phyloP scores from a whole-genome alignment of 176 grass and related monocot genomes.

The Ampelocalamus luodianensis region DNA sequence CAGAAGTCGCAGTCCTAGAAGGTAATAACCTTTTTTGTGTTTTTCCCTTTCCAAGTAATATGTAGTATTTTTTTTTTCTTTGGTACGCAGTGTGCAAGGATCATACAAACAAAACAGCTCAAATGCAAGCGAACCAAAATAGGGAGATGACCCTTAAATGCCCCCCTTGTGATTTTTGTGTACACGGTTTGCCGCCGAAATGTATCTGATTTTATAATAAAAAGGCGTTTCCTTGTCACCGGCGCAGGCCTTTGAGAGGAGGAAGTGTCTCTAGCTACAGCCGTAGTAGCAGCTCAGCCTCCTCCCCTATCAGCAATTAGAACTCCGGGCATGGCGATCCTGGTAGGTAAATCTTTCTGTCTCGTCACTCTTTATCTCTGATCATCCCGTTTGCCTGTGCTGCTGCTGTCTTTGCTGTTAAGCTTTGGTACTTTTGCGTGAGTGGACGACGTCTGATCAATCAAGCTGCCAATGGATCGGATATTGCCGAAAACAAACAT shows the following conservation, averaged over 20 bases:
- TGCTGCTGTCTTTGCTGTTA: background rate
- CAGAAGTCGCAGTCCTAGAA: conserved; percentile 79
- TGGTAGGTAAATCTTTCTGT: conserved; percentile 56
- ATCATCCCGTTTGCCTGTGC: conserved; percentile 23
- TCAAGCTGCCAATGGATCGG: background rate
- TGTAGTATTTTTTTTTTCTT: background rate
- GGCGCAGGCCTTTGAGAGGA: conserved; percentile 59
- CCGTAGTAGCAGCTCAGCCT: conserved; percentile 53
- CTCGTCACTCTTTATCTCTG: background rate
- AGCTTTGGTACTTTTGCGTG: conserved; percentile 29
- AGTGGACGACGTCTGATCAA: background rate
- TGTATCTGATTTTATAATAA: background rate
- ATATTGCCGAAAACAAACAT: background rate
- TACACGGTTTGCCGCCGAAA: background rate
- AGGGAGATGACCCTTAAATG: background rate
- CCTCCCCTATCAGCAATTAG: conserved; percentile 47
- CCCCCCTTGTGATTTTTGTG: background rate
- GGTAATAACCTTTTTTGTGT: conserved; percentile 39
- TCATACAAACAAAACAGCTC: background rate
- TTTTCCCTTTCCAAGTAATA: background rate
- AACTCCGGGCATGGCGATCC: conserved; percentile 1
- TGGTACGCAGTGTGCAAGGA: background rate
- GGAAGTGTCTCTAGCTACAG: conserved; percentile 56
- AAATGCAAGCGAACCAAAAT: background rate
- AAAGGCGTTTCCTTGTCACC: background rate